Base-by-base conservation (phyloP, 2,329 filamentous ascomycete species). In the Sporothrix humicola region DNA sequence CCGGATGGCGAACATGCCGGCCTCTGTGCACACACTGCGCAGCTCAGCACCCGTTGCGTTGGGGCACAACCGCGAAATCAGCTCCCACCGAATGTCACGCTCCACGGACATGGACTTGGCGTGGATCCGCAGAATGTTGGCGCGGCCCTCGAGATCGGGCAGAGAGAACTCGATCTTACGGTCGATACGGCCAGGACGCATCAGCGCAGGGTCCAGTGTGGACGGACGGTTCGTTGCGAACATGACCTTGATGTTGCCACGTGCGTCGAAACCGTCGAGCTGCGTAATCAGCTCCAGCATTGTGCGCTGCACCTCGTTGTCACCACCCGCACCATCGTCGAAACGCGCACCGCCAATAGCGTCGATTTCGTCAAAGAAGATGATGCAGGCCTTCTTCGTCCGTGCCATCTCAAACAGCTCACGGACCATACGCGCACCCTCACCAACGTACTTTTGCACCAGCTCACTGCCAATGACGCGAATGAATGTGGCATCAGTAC, bases 151-250 rank as follows among this genome's bases (percentile, higher is more conserved):
- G 78, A 98, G 93, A 82, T 99, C 96, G 31, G 96, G 96, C 31
- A 99, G 88, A 0, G 94, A 95, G 86, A 99, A 99, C 84, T 99
- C 96, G 79, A 99, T 99, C 88, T 99, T 99, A 80, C 96, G 90
- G 83, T 99, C 96, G 82, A 99, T 99, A 88, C 96, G 95, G 77
- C 96, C 96, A 69, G 96, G 96, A 77, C 96, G 92, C 81, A 99
- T 99, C 77, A 99, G 87, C 20, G 96, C 96, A 72, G 96, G 96
- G 81, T 99, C 97, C 26, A 99, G 87, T 1, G 94, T 97, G 77
- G 99, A 97, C 78, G 99, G 98, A 89, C 98, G 98, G 90, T 99
- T 99, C 78, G 96, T 99, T n/a, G 96, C 97, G 94, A 99, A 98
- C 83, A 99, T 95, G 77, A 99, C 96, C 87, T 99, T 99, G 84